Conservation (phyloP, 768 basidiomycete genomes). For the Royoungia palumana region DNA sequence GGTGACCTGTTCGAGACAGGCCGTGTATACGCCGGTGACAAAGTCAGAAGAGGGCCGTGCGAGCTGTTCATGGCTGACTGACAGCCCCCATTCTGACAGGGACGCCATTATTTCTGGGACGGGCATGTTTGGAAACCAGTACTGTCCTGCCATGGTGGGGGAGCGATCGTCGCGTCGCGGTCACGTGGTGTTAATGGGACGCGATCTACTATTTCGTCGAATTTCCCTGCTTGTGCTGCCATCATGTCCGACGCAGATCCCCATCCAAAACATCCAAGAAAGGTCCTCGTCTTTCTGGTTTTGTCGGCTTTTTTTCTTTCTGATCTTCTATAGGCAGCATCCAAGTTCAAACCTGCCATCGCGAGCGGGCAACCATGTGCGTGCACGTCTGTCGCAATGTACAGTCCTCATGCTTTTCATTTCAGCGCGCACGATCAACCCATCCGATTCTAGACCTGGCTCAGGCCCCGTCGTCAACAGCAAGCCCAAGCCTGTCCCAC, state of each 20-base stretch:
- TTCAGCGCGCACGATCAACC: slow-evolving; percentile 25
- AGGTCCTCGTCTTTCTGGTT: neutral
- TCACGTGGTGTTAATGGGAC: slow-evolving; percentile 25
- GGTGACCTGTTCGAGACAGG: slow-evolving; percentile 71
- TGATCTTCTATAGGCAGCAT: slow-evolving; percentile 12
- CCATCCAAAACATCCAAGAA: neutral
- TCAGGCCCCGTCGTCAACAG: slow-evolving; percentile 47
- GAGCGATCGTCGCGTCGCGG: slow-evolving; percentile 16
- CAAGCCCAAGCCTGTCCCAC: slow-evolving; percentile 14
- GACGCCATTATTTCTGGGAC: slow-evolving; percentile 60
- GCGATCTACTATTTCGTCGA: slow-evolving; percentile 15
- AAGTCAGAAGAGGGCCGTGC: slow-evolving; percentile 65
- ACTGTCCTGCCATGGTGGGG: slow-evolving; percentile 34
- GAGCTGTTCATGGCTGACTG: slow-evolving; percentile 66
- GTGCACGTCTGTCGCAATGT: neutral
- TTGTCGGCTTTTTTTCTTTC: too few species aligned
- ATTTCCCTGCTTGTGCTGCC: neutral
- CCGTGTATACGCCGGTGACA: slow-evolving; percentile 64
- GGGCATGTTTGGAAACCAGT: slow-evolving; percentile 66
- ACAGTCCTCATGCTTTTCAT: slow-evolving; percentile 6
- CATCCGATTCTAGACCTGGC: slow-evolving; percentile 31
- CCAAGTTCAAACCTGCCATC: slow-evolving; percentile 48
- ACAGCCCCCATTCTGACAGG: slow-evolving; percentile 65
- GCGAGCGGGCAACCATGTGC: neutral
- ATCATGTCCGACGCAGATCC: slow-evolving; percentile 4